Evolutionary conservation across 2,329 filamentous ascomycete species (phyloP).

Genomic region (Aspergillus uvarum): DNA sequence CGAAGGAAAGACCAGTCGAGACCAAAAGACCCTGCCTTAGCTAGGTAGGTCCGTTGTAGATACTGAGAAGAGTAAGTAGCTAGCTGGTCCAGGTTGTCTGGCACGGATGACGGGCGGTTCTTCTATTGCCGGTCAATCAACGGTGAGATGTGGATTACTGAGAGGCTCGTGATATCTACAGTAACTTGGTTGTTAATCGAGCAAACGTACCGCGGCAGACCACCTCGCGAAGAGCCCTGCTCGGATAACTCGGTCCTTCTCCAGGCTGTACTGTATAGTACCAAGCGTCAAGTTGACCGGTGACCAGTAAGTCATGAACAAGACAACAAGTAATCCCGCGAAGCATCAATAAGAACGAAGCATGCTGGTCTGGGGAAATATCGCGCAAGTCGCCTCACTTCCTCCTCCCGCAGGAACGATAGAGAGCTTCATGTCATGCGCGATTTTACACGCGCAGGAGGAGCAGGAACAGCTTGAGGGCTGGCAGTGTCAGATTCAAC

Average conservation of each 20-base stretch:
- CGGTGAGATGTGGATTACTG: neutral
- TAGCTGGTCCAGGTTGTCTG: neutral
- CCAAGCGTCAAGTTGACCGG: no score
- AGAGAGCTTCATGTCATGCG: neutral
- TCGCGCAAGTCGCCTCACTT: slow-evolving; percentile 7
- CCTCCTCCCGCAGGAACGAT: neutral
- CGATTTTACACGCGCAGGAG: slow-evolving; percentile 3
- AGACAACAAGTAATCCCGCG: neutral
- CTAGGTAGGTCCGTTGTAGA: neutral
- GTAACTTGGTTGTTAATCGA: neutral
- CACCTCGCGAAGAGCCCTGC: neutral
- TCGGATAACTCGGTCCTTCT: neutral
- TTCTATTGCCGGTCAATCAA: no score
- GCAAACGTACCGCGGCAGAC: neutral
- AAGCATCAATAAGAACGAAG: neutral
- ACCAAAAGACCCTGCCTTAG: neutral
- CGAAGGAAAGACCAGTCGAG: neutral
- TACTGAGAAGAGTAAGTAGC: neutral
- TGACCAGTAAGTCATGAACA: no score
- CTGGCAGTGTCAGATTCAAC: neutral
- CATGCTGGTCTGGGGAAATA: neutral
- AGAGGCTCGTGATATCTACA: neutral
- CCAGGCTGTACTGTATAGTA: no score
- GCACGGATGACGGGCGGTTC: neutral
- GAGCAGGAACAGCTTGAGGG: neutral